A percentile compares a stretch with the other conserved stretches of the same genome.
These are phyloP conservation scores for Termitomyces sp. DNA, from an alignment of 768 basidiomycete genomes.

Conservation along the genomic window DNA sequence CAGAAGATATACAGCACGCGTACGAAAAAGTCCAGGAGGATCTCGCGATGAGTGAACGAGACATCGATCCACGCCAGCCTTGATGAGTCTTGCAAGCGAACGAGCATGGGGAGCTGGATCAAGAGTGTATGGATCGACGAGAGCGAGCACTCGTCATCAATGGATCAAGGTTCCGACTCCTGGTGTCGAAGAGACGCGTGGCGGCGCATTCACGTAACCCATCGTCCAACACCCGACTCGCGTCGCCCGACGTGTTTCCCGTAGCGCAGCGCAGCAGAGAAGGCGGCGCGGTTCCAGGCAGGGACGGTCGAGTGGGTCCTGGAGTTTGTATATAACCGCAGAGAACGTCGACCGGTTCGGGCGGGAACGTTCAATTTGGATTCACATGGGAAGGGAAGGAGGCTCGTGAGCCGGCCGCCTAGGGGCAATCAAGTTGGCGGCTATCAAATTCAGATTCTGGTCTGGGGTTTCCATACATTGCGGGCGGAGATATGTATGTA, in stretches of 20 bases:
- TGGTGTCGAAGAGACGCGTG: too few species aligned
- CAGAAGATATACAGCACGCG: not conserved
- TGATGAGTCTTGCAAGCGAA: too few species aligned
- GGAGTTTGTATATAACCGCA: not conserved
- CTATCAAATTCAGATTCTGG: not conserved
- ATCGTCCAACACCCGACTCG: not conserved
- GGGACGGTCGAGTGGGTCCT: not conserved
- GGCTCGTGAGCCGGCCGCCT: not conserved
- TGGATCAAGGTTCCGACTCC: too few species aligned
- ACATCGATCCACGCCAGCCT: not conserved
- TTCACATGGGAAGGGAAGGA: constrained; percentile 1
- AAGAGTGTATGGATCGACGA: too few species aligned
- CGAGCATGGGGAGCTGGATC: too few species aligned
- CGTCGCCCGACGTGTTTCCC: not conserved
- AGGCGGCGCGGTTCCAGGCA: too few species aligned
- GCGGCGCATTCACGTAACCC: too few species aligned
- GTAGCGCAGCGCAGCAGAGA: too few species aligned
- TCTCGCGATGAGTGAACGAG: too few species aligned
- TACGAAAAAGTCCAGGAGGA: too few species aligned
- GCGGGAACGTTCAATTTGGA: not conserved
- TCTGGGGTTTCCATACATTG: not conserved
- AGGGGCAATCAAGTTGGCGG: not conserved
- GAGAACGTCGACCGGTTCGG: not conserved
- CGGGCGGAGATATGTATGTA: not conserved
- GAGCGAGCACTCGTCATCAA: too few species aligned